Evolutionary conservation across 495 filamentous ascomycete species (phyloP).

Genomic region (Aspergillus sclerotioniger): DNA sequence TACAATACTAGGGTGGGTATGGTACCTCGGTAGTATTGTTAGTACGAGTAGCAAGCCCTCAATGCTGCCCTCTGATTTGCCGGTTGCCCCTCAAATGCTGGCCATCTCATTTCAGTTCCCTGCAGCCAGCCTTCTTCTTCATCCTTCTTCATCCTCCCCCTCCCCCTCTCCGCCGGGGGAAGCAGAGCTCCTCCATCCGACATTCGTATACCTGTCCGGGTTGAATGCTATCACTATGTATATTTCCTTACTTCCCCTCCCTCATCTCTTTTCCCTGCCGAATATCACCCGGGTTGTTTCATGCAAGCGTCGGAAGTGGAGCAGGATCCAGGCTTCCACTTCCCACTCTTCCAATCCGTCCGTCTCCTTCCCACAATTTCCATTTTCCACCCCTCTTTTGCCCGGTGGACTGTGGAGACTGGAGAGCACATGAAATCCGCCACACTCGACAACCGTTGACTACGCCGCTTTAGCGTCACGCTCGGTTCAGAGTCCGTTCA

Average conservation of each 20-base stretch:
- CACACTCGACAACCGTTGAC: conserved; percentile 17
- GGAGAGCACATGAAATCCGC: conserved; percentile 13
- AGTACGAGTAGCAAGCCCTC: no score
- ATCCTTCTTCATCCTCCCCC: no score
- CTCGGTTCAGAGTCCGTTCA: conserved; percentile 23
- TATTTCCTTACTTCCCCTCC: conserved; percentile 5
- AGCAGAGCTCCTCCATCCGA: no score
- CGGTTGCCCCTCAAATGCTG: background rate
- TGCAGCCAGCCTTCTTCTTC: no score
- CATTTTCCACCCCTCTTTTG: conserved; percentile 1
- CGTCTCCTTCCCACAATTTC: background rate
- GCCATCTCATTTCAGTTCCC: background rate
- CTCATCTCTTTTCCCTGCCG: conserved; percentile 11
- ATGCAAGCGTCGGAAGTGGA: conserved; percentile 24
- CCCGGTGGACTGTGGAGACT: no score
- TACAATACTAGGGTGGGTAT: background rate
- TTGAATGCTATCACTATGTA: background rate
- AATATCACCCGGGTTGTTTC: conserved; percentile 28
- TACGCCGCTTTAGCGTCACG: conserved; percentile 20
- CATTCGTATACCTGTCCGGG: no score
- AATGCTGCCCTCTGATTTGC: background rate
- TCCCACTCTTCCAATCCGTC: conserved; percentile 4
- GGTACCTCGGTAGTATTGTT: background rate
- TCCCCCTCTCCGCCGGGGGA: no score
- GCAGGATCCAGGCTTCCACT: background rate